A percentile compares a stretch with the other conserved stretches of the same genome.
phyloP scores from a whole-genome alignment of 345 rosid genomes.

The Arabis alpina region DNA sequence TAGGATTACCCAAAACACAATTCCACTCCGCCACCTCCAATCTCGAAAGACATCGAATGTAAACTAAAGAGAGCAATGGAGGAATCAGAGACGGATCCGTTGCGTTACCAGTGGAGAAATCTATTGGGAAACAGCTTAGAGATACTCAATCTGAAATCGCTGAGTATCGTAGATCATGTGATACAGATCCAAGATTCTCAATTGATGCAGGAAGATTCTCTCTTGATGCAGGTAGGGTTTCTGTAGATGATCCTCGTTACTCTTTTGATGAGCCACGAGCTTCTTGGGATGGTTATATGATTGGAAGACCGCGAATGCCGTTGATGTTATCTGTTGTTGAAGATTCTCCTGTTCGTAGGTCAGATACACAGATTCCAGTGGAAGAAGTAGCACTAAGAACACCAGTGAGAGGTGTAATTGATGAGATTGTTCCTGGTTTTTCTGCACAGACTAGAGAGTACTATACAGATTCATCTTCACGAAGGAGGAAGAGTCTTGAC shows the following conservation, averaged over 20 bases:
- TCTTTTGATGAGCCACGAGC: slow-evolving; percentile 98
- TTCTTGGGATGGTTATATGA: slow-evolving; percentile 90
- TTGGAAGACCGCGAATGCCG: slow-evolving; percentile 83
- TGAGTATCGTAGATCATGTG: slow-evolving; percentile 93
- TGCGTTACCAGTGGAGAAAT: slow-evolving; percentile 92
- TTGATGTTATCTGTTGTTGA: slow-evolving; percentile 91
- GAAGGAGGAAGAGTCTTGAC: slow-evolving; percentile 90
- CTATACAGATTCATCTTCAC: slow-evolving; percentile 75
- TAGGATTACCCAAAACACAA: no score
- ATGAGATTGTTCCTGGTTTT: slow-evolving; percentile 77
- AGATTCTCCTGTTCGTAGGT: slow-evolving; percentile 76
- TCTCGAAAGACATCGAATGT: no score
- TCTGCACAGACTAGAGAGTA: slow-evolving; percentile 89
- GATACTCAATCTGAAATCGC: slow-evolving; percentile 98
- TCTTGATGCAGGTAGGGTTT: slow-evolving; percentile 64
- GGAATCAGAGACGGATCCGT: slow-evolving; percentile 53
- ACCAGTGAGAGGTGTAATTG: slow-evolving; percentile 45
- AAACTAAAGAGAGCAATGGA: no score
- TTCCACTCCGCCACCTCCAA: no score
- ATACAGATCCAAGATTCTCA: slow-evolving; percentile 95
- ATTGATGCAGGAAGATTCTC: slow-evolving; percentile 80
- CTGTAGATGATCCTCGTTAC: slow-evolving; percentile 83
- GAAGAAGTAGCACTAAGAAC: slow-evolving; percentile 52
- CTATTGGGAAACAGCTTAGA: slow-evolving; percentile 76
- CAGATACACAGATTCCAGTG: slow-evolving; percentile 78